These are phyloP conservation scores for Striga asiatica DNA, from an alignment of 257 asterid species.

Conservation along the genomic window DNA sequence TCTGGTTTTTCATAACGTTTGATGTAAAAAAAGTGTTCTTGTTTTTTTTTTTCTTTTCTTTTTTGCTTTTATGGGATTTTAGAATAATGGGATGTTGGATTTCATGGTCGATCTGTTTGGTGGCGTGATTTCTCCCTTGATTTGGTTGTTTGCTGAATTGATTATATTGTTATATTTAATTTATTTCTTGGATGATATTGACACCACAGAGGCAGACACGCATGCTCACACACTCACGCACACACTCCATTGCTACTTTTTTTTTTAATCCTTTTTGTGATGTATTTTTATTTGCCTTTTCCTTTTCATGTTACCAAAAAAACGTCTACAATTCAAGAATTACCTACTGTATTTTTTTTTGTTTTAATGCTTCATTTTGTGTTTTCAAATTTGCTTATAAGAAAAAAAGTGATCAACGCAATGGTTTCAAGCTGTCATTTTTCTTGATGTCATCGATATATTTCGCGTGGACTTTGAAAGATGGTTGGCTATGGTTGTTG, in stretches of 20 bases:
- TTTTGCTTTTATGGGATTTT: no score
- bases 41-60: conserved; percentile 6
- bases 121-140: conserved; percentile 21
- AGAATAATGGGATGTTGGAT: conserved; percentile 21
- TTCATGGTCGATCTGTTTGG: conserved; percentile 35
- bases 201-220: conserved; percentile 20
- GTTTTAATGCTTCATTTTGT: not conserved
- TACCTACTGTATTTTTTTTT: conserved; percentile 10
- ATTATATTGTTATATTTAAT: not conserved
- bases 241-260: conserved; percentile 23
- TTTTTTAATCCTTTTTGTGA: conserved; percentile 11
- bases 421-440: conserved; percentile 18
- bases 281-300: not conserved
- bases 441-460: not conserved
- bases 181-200: conserved; percentile 20
- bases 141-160: conserved; percentile 17
- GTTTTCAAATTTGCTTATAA: conserved; percentile 15
- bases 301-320: not conserved
- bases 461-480: conserved; percentile 13
- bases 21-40: conserved; percentile 14
- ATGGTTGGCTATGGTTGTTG: conserved; percentile 22
- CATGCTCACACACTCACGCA: conserved; percentile 30
- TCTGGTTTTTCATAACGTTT: not conserved
- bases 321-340: conserved; percentile 7
- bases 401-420: conserved; percentile 12